Evolutionary conservation across 2,329 filamentous ascomycete species (phyloP), one percentile per base, ranked within the genome.

Genomic region (Penicillium carneum): DNA sequence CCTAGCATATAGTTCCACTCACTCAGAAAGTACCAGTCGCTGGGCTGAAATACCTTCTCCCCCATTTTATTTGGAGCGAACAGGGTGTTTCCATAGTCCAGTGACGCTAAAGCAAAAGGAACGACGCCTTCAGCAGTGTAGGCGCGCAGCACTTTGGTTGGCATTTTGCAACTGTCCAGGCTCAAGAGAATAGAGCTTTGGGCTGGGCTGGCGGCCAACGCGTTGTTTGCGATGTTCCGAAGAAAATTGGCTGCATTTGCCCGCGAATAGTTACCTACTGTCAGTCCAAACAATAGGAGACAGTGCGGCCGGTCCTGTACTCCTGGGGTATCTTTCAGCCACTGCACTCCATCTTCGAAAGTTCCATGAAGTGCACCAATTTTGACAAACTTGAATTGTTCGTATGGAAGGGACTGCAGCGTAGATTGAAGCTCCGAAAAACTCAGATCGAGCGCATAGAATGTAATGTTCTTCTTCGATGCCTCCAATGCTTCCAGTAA

Each of bases 1-100:
- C 61, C 61, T 1, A 63, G 48, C 2, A 29, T 23, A 9, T 49
- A 49, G 39, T 63, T 63, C 57, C 58, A 63, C 34, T 57, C 58
- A 8, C 52, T 63, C 6, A 53, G 47, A 39, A 53, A 63, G 20
- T 61, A 38, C 61, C 61, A 63, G 4, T 63, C 52, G 5, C 47
- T 31, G 5, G 18, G 12, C 10, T 48, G 26, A 4, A 48, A 48
- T 6, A 48, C 45, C 33, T 29, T 16, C 1, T 12, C 14, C 3
- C 6, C 29, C 14, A 9, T 18, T 26, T 26, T 26, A 20, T 2
- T 9, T 6, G 16, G n/a, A 34, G 26, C n/a, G 4, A 48, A 48
- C n/a, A 48, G 29, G 3, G 29, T 48, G n/a, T 48, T 48, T 11
- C 29, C 46, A 20, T 48, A 48, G n/a, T 11, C 11, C n/a, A 48